Evolutionary conservation across 257 asterid species (phyloP), one percentile per base, ranked within the genome.

Genomic region (Nicotiana tabacum): DNA sequence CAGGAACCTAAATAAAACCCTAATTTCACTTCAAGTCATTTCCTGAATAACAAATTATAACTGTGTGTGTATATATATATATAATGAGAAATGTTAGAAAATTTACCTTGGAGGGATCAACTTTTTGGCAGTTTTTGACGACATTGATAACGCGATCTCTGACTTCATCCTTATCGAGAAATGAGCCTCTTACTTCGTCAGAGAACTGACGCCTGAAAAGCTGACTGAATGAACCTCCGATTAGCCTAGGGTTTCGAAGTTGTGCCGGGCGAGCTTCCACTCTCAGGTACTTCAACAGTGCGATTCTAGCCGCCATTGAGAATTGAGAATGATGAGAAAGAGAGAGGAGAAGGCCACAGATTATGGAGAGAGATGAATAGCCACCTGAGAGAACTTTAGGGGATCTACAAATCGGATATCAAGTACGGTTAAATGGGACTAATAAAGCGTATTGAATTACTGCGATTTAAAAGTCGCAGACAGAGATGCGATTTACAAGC

Each of bases 121-220:
- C 80, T 48, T 74, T 48, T n/a, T 74, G 80, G 13, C 48, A 74
- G 33, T 74, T 48, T 48, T 74, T 74, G 15, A 74, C 80, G 62
- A 29, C 33, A 1, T 6, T 48, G 39, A 74, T 74, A 0, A 74
- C 80, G 8, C 80, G 80, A 48, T 74, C 80, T 56, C 80, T 74
- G 16, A 74, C 80, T 74, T 74, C 80, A 74, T 74, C 80, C 62
- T 74, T 74, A 15, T 74, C 80, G 39, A 74, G 80, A 48, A 74
- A 74, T 33, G 80, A 74, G 29, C 80, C 80, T n/a, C 80, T 74
- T 15, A 74, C 80, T 74, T 74, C 80, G 8, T 74, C 27, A 0
- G 62, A 48, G 4, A 74, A 74, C 2, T 74, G 62, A 74, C 80
- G 80, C 29, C 29, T 48, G 43, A 48, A 74, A 48, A 74, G 39